Percentiles rank a stretch among this genome's conserved stretches.
Evolutionary conservation across 2,329 filamentous ascomycete genomes (phyloP).

Genomic region (Ilyonectria sp.): DNA sequence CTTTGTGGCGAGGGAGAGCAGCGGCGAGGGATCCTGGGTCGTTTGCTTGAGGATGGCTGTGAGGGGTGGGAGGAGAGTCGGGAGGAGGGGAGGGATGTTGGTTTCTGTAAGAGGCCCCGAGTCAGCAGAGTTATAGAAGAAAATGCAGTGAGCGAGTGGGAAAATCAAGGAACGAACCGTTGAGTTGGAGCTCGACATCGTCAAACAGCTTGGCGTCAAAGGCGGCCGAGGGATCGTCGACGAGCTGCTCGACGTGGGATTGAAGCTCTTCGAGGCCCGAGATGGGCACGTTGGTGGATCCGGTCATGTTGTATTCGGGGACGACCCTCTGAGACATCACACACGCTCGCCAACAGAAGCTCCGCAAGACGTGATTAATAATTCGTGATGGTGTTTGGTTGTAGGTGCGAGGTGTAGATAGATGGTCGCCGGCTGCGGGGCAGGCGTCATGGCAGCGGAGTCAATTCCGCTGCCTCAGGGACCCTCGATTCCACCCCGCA

Average conservation of each 20-base stretch:
- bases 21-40: slow-evolving; percentile 64
- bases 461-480: slow-evolving; percentile 26
- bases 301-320: slow-evolving; percentile 56
- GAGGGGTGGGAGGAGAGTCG: slow-evolving; percentile 68
- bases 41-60: slow-evolving; percentile 67
- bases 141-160: background rate
- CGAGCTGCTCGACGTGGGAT: slow-evolving; percentile 67
- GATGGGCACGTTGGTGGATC: slow-evolving; percentile 54
- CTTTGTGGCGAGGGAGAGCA: slow-evolving; percentile 69
- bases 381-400: background rate
- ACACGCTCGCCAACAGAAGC: background rate
- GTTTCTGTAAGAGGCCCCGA: slow-evolving; percentile 54
- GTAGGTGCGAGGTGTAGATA: background rate
- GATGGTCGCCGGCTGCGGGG: slow-evolving; percentile 22
- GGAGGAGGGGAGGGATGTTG: slow-evolving; percentile 68
- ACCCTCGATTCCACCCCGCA: slow-evolving; percentile 39
- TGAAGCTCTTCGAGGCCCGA: slow-evolving; percentile 69
- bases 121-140: slow-evolving; percentile 9
- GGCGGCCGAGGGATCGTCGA: slow-evolving; percentile 58
- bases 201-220: slow-evolving; percentile 69
- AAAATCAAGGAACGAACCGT: slow-evolving; percentile 53
- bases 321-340: slow-evolving; percentile 53
- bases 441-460: slow-evolving; percentile 31
- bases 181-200: slow-evolving; percentile 72
- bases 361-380: background rate